Conservation (phyloP, 768 basidiomycete species). For the Crepidotus variabilis region DNA sequence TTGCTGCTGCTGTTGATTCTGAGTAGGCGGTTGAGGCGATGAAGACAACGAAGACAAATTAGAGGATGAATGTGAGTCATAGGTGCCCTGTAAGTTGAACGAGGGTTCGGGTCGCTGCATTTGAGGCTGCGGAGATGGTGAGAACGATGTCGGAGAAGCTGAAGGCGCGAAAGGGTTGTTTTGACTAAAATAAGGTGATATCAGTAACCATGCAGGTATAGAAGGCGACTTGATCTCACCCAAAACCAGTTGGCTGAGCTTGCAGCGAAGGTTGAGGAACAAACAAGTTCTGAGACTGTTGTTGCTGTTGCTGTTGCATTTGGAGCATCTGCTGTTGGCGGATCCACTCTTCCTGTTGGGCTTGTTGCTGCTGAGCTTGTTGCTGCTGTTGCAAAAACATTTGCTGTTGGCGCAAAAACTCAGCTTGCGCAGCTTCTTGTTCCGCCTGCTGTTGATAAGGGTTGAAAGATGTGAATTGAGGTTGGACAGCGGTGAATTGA, state of each 20-base stretch:
- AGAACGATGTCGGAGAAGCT: slow-evolving; percentile 25
- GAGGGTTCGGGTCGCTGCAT: slow-evolving; percentile 35
- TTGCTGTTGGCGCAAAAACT: slow-evolving; percentile 74
- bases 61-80: slow-evolving; percentile 48
- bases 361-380: slow-evolving; percentile 48
- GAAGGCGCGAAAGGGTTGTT: slow-evolving; percentile 93
- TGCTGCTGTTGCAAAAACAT: slow-evolving; percentile 59
- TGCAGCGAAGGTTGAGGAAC: slow-evolving; percentile 43
- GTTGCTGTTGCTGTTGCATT: slow-evolving; percentile 51
- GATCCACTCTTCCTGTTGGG: slow-evolving; percentile 47
- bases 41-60: slow-evolving; percentile 40
- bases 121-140: slow-evolving; percentile 20
- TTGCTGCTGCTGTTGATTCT: slow-evolving; percentile 14
- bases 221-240: slow-evolving; percentile 37
- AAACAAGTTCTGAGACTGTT: slow-evolving; percentile 48
- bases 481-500: slow-evolving; percentile 72
- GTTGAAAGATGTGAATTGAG: slow-evolving; percentile 92
- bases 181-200: slow-evolving; percentile 47
- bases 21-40: slow-evolving; percentile 34
- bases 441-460: slow-evolving; percentile 87
- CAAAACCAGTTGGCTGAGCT: slow-evolving; percentile 73
- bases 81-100: slow-evolving; percentile 72
- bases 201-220: slow-evolving; percentile 15
- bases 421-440: slow-evolving; percentile 83
- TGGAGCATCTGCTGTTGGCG: slow-evolving; percentile 43